Conservation (phyloP, 2,329 filamentous ascomycete genomes). For the Cladosporium oxysporum region DNA sequence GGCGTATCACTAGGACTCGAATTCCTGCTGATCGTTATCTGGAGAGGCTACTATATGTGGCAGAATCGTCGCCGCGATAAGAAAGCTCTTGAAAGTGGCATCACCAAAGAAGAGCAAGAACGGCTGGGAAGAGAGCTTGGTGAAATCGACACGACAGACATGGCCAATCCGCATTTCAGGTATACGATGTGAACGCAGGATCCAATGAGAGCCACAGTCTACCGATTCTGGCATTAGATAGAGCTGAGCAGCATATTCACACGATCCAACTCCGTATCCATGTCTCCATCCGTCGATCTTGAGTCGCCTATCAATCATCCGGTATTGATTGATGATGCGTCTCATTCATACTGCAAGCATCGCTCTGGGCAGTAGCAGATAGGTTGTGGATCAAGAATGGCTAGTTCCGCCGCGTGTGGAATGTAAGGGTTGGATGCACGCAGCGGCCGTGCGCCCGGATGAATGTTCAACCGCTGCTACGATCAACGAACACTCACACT, state of each 20-base stretch:
- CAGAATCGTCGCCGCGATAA: conserved; percentile 40
- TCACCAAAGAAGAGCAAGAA: conserved; percentile 60
- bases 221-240: background rate
- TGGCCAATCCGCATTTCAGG: conserved; percentile 42
- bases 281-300: background rate
- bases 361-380: background rate
- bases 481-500: background rate
- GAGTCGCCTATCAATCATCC: background rate
- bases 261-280: background rate
- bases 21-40: conserved; percentile 41
- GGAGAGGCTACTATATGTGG: conserved; percentile 45
- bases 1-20: conserved; percentile 38
- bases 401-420: background rate
- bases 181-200: conserved; percentile 26
- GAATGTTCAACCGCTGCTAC: background rate
- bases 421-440: background rate
- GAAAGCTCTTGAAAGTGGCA: conserved; percentile 28
- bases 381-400: background rate
- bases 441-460: background rate
- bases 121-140: conserved; percentile 67
- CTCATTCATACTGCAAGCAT: background rate
- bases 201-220: background rate
- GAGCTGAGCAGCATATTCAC: background rate
- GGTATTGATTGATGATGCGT: background rate
- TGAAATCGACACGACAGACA: conserved; percentile 69